Conservation (phyloP, 2,329 filamentous ascomycete genomes). For the Aspergillus sp. region DNA sequence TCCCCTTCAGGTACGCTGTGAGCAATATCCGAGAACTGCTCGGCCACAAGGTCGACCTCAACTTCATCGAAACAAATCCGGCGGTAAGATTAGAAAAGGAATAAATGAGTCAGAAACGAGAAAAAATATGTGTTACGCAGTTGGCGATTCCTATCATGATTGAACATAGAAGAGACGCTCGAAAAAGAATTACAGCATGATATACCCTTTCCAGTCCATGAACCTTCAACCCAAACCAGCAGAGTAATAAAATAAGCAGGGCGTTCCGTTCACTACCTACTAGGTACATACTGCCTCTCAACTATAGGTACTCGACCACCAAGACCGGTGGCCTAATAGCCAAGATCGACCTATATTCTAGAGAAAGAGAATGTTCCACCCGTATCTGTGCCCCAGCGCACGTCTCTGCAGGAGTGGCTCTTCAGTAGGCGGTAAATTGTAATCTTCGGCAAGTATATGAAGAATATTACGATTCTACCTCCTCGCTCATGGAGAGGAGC, state of each 20-base stretch:
- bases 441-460: conserved; percentile 39
- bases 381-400: conserved; percentile 68
- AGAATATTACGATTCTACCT: conserved; percentile 35
- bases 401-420: conserved; percentile 62
- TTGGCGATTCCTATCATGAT: conserved; percentile 2
- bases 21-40: conserved; percentile 90
- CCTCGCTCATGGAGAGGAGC: conserved; percentile 41
- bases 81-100: conserved; percentile 88
- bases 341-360: not conserved
- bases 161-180: conserved; percentile 3
- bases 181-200: conserved; percentile 7
- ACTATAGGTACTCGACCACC: too few species aligned
- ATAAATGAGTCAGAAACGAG: conserved; percentile 44
- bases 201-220: conserved; percentile 8
- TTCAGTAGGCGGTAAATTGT: conserved; percentile 55
- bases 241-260: too few species aligned
- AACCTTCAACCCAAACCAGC: not conserved
- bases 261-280: too few species aligned
- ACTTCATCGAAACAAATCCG: conserved; percentile 87
- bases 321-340: too few species aligned
- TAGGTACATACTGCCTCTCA: too few species aligned
- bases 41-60: conserved; percentile 92
- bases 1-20: conserved; percentile 59
- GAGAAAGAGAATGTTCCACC: conserved; percentile 51
- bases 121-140: conserved; percentile 14